phyloP scores from a whole-genome alignment of 805 yeast species.

The Candida xiaguanensis region DNA sequence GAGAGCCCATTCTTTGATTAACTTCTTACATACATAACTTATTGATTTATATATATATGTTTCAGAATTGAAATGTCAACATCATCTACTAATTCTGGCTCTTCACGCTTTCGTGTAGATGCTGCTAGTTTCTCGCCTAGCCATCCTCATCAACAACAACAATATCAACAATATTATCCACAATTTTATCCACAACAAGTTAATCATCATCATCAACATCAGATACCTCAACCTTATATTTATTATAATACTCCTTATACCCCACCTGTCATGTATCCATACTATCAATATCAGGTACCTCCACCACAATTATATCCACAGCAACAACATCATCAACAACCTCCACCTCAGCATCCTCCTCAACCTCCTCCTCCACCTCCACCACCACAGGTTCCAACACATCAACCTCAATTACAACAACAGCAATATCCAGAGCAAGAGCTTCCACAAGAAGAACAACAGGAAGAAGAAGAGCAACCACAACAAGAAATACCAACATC shows the following conservation, averaged over 20 bases:
- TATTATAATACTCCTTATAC: slow-evolving; percentile 9
- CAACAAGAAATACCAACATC: not conserved
- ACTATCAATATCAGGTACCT: slow-evolving; percentile 4
- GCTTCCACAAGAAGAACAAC: not conserved
- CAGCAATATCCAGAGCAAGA: not conserved
- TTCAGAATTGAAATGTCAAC: slow-evolving; percentile 13
- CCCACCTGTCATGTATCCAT: slow-evolving; percentile 6
- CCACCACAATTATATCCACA: slow-evolving; percentile 5
- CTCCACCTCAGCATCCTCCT: not conserved
- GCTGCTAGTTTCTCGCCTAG: slow-evolving; percentile 37
- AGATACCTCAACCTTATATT: slow-evolving; percentile 8
- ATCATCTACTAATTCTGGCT: slow-evolving; percentile 25
- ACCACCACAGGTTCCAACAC: slow-evolving; percentile 3
- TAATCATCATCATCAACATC: slow-evolving; percentile 11
- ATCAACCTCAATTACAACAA: slow-evolving; percentile 3
- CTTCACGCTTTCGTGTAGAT: slow-evolving; percentile 36
- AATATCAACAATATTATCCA: slow-evolving; percentile 9
- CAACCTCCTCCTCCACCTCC: slow-evolving; percentile 5
- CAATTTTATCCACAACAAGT: slow-evolving; percentile 11
- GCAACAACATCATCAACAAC: slow-evolving; percentile 4
- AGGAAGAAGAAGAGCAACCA: not conserved
- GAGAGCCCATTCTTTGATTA: no score
- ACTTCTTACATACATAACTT: no score
- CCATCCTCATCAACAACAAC: slow-evolving; percentile 8
- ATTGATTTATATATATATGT: no score